Conservation (phyloP, 2,329 filamentous ascomycete species). For the Rutstroemia sp. region DNA sequence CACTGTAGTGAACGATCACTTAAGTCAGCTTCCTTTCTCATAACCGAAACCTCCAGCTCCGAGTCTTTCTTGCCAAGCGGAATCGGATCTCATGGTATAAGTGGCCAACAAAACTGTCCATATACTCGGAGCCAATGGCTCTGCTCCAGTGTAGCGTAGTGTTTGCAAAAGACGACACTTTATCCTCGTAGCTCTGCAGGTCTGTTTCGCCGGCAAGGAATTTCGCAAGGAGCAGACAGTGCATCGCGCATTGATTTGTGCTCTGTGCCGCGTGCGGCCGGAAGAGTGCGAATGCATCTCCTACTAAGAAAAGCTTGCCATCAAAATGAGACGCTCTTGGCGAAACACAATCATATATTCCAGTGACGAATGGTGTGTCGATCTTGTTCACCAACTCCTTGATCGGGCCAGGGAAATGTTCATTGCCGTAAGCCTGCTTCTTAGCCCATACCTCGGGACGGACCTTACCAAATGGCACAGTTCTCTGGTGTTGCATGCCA, state of each 20-base stretch:
- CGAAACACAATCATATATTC: slow-evolving; percentile 33
- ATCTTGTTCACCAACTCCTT: slow-evolving; percentile 33
- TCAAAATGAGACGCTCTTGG: slow-evolving; percentile 30
- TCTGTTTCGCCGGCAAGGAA: slow-evolving; percentile 11
- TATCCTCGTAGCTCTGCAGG: slow-evolving; percentile 1
- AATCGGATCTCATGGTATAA: not conserved
- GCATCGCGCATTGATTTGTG: slow-evolving; percentile 33
- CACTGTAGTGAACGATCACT: no score
- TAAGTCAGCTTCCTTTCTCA: not conserved
- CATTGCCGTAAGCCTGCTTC: slow-evolving; percentile 10
- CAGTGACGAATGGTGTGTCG: slow-evolving; percentile 34
- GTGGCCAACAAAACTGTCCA: not conserved
- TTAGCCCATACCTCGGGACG: slow-evolving; percentile 7
- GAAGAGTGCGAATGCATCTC: slow-evolving; percentile 37
- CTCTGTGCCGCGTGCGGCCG: slow-evolving; percentile 38
- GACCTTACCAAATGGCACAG: slow-evolving; percentile 17
- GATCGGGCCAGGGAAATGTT: slow-evolving; percentile 11
- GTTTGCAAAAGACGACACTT: not conserved
- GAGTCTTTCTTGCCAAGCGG: not conserved
- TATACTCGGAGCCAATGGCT: not conserved
- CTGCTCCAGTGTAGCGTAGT: not conserved
- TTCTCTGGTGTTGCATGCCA: slow-evolving; percentile 20
- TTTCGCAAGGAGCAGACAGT: slow-evolving; percentile 18
- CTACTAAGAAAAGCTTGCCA: slow-evolving; percentile 34
- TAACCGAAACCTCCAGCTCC: not conserved